Evolutionary conservation across 306 rosid genomes (phyloP).

Genomic region (Quercus rubra): DNA sequence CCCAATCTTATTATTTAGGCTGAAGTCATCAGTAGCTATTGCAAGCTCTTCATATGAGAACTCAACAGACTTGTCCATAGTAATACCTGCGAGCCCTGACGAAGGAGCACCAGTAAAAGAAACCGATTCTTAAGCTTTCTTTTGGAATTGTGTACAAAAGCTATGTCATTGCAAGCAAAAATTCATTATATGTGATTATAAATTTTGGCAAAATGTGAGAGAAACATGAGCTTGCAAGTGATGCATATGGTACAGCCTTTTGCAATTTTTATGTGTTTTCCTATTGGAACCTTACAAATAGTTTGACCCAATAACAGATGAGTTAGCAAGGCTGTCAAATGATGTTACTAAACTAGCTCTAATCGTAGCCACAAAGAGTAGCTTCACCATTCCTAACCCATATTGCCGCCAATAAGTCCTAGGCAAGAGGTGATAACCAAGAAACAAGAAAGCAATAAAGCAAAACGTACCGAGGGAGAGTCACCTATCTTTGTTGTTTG

Average conservation of each 20-base stretch:
- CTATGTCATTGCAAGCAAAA: neutral
- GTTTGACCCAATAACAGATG: neutral
- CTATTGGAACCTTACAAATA: neutral
- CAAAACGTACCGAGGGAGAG: too few relatives aligned
- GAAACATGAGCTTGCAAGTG: neutral
- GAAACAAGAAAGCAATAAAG: too few relatives aligned
- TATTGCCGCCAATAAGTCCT: neutral
- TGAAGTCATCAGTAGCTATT: slow-evolving; percentile 55
- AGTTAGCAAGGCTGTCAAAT: neutral
- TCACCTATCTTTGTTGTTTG: neutral
- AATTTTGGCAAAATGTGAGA: neutral
- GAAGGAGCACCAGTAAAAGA: slow-evolving; percentile 21
- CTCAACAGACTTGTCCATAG: slow-evolving; percentile 74
- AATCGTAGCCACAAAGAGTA: neutral
- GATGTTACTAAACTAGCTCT: neutral
- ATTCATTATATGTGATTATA: neutral
- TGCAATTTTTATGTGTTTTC: neutral
- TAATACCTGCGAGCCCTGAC: slow-evolving; percentile 48
- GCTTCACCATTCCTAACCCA: too few relatives aligned
- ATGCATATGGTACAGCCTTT: neutral
- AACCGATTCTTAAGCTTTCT: slow-evolving; percentile 36
- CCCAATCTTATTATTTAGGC: slow-evolving; percentile 48
- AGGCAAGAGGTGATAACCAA: too few relatives aligned
- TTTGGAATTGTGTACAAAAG: neutral
- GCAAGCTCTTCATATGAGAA: slow-evolving; percentile 73